These are phyloP conservation scores for Alternaria sp. DNA, from an alignment of 2,329 filamentous ascomycete species.

Conservation along the genomic window DNA sequence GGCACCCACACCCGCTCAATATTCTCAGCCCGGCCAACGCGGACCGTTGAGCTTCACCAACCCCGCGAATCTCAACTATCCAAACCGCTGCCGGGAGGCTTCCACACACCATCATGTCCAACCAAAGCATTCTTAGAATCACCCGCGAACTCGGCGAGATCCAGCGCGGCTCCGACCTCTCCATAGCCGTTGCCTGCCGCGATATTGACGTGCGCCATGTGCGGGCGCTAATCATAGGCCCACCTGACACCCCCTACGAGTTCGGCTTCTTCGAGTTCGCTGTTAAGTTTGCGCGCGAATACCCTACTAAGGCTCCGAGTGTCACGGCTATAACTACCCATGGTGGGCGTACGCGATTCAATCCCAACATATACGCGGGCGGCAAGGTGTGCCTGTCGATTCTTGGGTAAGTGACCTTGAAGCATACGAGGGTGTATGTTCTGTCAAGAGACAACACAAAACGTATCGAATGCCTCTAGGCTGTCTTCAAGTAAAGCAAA, in stretches of 20 bases:
- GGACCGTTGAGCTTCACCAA: neutral
- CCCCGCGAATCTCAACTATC: neutral
- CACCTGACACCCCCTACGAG: constrained; percentile 93
- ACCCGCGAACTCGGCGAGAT: constrained; percentile 87
- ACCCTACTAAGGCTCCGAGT: constrained; percentile 70
- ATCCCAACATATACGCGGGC: constrained; percentile 91
- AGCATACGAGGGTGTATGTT: no score
- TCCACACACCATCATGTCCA: constrained; percentile 68
- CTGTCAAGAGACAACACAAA: no score
- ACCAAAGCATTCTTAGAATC: constrained; percentile 88
- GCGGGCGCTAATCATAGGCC: constrained; percentile 86
- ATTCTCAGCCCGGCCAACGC: neutral
- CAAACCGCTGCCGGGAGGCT: neutral
- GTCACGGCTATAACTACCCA: constrained; percentile 84
- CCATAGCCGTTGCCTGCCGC: constrained; percentile 83
- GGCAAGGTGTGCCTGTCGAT: constrained; percentile 97
- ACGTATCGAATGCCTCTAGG: no score
- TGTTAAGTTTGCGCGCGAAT: constrained; percentile 82
- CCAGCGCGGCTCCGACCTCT: constrained; percentile 82
- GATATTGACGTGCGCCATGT: constrained; percentile 90
- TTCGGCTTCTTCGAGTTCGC: constrained; percentile 96
- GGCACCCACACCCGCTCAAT: neutral
- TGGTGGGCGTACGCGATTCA: constrained; percentile 85
- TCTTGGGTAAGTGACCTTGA: constrained; percentile 67
- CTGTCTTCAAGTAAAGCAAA: no score